Conservation (phyloP, 2,329 filamentous ascomycete species). For the Plectosphaerella cucumerina region DNA sequence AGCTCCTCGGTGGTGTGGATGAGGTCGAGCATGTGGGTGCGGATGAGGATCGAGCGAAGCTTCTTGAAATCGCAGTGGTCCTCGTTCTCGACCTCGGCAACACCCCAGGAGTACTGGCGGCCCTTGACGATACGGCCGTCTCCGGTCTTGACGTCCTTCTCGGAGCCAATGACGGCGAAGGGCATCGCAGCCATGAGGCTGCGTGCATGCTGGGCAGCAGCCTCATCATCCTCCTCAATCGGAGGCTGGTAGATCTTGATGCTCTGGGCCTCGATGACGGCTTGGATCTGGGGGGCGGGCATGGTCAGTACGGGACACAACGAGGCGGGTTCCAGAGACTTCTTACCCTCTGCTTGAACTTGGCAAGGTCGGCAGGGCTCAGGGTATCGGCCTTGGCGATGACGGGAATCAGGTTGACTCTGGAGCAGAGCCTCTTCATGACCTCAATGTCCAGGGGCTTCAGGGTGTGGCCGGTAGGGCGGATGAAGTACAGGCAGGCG, state of each 20-base stretch:
- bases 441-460: slow-evolving; percentile 99
- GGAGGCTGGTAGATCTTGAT: slow-evolving; percentile 99
- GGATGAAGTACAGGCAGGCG: slow-evolving; percentile 97
- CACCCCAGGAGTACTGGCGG: slow-evolving; percentile 98
- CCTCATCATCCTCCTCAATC: slow-evolving; percentile 96
- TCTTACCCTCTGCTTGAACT: slow-evolving; percentile 88
- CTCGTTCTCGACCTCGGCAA: slow-evolving; percentile 99
- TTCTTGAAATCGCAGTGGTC: slow-evolving; percentile 99
- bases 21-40: slow-evolving; percentile 98
- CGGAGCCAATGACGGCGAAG: slow-evolving; percentile 96
- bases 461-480: slow-evolving; percentile 94
- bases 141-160: slow-evolving; percentile 97
- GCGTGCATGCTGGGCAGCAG: slow-evolving; percentile 89
- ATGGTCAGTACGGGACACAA: neutral
- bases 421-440: slow-evolving; percentile 98
- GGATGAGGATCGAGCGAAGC: slow-evolving; percentile 95
- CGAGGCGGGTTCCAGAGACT: slow-evolving; percentile 26
- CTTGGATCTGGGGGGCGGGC: slow-evolving; percentile 63
- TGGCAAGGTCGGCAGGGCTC: slow-evolving; percentile 84
- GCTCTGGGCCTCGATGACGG: slow-evolving; percentile 94
- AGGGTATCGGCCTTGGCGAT: slow-evolving; percentile 98
- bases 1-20: slow-evolving; percentile 99
- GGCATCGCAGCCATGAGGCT: slow-evolving; percentile 96
- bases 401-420: slow-evolving; percentile 97
- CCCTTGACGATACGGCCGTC: slow-evolving; percentile 98